Conservation (phyloP, 768 basidiomycete genomes). For the Lactifluus subvellereus region DNA sequence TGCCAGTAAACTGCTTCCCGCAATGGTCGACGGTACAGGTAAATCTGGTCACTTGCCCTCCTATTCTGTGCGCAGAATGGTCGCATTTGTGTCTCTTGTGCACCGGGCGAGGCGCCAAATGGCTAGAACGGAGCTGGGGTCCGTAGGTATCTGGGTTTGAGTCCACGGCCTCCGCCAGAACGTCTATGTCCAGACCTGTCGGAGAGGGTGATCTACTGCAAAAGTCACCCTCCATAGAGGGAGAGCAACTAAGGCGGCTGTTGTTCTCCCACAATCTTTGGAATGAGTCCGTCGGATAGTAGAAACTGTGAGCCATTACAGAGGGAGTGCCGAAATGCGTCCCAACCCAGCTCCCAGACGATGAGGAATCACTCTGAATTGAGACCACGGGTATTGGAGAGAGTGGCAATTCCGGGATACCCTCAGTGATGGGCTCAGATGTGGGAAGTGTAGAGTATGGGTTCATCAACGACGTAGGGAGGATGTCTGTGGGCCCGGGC, state of each 20-base stretch:
- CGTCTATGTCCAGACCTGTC: not conserved
- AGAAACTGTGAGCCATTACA: not conserved
- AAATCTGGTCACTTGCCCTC: conserved; percentile 3
- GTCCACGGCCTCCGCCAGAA: not conserved
- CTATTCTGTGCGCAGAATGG: not conserved
- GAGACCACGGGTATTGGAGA: not conserved
- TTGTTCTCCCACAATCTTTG: too few species aligned
- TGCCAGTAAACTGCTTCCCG: conserved; percentile 14
- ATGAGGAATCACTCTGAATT: not conserved
- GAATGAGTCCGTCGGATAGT: not conserved
- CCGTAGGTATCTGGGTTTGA: not conserved
- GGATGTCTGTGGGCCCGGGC: not conserved
- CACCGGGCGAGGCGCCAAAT: not conserved
- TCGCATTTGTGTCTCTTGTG: not conserved
- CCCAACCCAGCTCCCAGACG: not conserved
- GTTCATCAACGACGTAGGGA: not conserved
- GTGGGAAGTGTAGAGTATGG: not conserved
- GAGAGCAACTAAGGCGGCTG: too few species aligned
- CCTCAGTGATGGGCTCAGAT: not conserved
- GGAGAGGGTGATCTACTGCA: not conserved
- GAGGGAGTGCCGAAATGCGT: not conserved
- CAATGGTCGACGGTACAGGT: not conserved
- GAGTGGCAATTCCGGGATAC: not conserved
- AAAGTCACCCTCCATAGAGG: too few species aligned
- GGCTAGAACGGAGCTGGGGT: not conserved